Conservation (phyloP, 306 rosid genomes). For the Argentina anserina region DNA sequence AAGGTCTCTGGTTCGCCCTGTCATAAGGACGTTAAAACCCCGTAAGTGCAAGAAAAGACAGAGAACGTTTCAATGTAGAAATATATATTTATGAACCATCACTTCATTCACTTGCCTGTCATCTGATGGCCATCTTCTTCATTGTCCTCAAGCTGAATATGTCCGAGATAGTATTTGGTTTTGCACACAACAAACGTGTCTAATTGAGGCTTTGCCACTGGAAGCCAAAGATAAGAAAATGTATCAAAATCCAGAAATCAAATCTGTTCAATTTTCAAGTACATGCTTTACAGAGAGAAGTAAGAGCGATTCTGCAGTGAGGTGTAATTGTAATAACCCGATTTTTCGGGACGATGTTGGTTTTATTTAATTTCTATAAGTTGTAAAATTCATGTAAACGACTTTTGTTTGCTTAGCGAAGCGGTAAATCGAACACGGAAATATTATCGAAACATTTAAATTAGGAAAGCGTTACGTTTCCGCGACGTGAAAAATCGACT, state of each 20-base stretch:
- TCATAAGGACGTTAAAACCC: slow-evolving; percentile 3
- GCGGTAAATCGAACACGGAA: no score
- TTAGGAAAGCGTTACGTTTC: no score
- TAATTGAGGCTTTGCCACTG: slow-evolving; percentile 74
- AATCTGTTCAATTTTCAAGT: background rate
- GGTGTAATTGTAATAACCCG: background rate
- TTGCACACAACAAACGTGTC: slow-evolving; percentile 86
- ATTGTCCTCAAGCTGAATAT: slow-evolving; percentile 74
- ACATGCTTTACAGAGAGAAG: background rate
- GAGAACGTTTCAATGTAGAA: background rate
- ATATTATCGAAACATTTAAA: no score
- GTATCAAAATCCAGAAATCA: background rate
- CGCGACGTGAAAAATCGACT: no score
- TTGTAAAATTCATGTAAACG: no score
- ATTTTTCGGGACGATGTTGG: no score
- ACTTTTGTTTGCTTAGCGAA: no score
- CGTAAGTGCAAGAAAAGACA: slow-evolving; percentile 3
- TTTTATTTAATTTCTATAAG: no score
- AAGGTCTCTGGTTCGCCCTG: slow-evolving; percentile 31
- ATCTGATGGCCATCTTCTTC: slow-evolving; percentile 59
- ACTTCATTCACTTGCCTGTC: slow-evolving; percentile 65
- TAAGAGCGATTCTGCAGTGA: background rate
- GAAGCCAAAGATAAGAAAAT: slow-evolving; percentile 3
- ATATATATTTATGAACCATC: slow-evolving; percentile 12
- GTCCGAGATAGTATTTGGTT: slow-evolving; percentile 73